These are phyloP conservation scores for Lojkania enalia DNA, from an alignment of 2,329 filamentous ascomycete genomes.

Conservation along the genomic window DNA sequence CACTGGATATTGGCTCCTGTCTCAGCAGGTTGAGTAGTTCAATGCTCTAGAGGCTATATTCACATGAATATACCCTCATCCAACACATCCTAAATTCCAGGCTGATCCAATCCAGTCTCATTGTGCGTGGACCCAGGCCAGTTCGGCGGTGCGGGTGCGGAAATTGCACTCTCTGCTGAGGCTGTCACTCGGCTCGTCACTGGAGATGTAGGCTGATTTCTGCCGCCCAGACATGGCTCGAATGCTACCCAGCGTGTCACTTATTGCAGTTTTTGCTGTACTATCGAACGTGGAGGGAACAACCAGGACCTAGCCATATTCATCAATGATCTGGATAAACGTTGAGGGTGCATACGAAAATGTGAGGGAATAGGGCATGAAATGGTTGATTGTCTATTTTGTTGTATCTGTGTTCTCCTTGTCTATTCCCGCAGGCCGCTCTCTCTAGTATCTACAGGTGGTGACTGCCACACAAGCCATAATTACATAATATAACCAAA, in stretches of 20 bases:
- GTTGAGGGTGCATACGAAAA: slow-evolving; percentile 15
- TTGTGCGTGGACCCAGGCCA: slow-evolving; percentile 16
- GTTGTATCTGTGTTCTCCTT: too few relatives aligned
- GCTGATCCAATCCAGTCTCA: slow-evolving; percentile 19
- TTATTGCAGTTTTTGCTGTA: slow-evolving; percentile 16
- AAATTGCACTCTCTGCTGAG: slow-evolving; percentile 20
- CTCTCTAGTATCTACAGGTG: too few relatives aligned
- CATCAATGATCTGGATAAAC: slow-evolving; percentile 16
- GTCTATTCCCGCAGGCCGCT: too few relatives aligned
- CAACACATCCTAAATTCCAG: slow-evolving; percentile 19
- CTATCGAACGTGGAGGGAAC: slow-evolving; percentile 13
- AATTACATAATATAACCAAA: too few relatives aligned
- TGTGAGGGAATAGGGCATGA: too few relatives aligned
- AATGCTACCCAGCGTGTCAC: slow-evolving; percentile 18
- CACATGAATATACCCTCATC: slow-evolving; percentile 20
- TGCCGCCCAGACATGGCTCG: slow-evolving; percentile 13
- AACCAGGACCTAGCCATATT: slow-evolving; percentile 15
- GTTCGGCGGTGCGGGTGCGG: slow-evolving; percentile 16
- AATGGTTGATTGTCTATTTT: too few relatives aligned
- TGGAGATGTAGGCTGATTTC: slow-evolving; percentile 18
- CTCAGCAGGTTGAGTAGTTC: slow-evolving; percentile 17
- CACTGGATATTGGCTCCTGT: slow-evolving; percentile 19
- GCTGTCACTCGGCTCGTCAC: slow-evolving; percentile 16
- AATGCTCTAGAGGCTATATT: slow-evolving; percentile 17
- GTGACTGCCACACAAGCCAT: too few relatives aligned